These are phyloP conservation scores for Herpomyces periplanetae DNA, from an alignment of 2,329 filamentous ascomycete genomes.

Conservation along the genomic window DNA sequence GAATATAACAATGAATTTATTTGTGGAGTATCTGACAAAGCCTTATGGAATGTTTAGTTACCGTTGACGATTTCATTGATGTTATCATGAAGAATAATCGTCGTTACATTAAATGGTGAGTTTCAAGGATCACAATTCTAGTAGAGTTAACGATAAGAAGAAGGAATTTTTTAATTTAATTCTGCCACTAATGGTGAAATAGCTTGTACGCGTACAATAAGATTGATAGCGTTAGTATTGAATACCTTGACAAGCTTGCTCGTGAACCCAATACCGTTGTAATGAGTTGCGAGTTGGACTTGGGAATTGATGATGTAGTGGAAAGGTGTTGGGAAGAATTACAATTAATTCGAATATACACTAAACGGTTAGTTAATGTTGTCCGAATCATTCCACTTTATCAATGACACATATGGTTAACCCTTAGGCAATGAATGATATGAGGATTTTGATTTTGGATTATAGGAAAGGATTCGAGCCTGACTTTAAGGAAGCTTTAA, in stretches of 20 bases:
- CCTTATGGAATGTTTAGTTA: slow-evolving; percentile 13
- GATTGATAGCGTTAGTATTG: slow-evolving; percentile 70
- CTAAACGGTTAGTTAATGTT: slow-evolving; percentile 18
- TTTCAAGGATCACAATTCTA: neutral
- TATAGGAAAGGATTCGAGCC: slow-evolving; percentile 50
- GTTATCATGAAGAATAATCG: slow-evolving; percentile 97
- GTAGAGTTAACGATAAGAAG: neutral
- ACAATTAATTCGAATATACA: slow-evolving; percentile 62
- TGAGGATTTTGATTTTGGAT: slow-evolving; percentile 3
- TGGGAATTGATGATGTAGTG: slow-evolving; percentile 70
- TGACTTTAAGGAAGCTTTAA: slow-evolving; percentile 58
- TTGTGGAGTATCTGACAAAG: too few relatives aligned
- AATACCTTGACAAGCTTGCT: slow-evolving; percentile 66
- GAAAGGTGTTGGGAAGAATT: slow-evolving; percentile 85
- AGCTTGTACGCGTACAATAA: slow-evolving; percentile 98
- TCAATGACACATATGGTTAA: neutral
- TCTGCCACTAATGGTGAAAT: slow-evolving; percentile 9
- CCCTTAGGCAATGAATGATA: neutral
- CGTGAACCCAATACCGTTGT: slow-evolving; percentile 75
- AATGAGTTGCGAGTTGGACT: slow-evolving; percentile 84
- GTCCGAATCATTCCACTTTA: neutral
- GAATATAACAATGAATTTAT: too few relatives aligned
- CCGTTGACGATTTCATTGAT: slow-evolving; percentile 92
- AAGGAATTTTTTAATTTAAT: neutral
- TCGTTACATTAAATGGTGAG: slow-evolving; percentile 51